Evolutionary conservation across 2,329 filamentous ascomycete genomes (phyloP).

Genomic region (Nemania sp.): DNA sequence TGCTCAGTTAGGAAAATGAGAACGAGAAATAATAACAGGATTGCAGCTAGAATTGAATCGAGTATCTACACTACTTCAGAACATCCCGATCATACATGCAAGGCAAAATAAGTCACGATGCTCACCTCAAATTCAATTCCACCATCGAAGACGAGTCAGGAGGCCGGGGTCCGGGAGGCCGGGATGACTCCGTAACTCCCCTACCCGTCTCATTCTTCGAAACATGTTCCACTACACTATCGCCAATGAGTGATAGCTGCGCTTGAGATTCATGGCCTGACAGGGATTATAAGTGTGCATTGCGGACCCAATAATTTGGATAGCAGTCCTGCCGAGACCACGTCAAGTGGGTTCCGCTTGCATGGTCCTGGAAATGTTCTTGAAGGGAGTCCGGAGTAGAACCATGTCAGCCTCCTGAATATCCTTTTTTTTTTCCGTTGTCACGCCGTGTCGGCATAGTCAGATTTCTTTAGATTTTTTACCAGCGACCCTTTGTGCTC

Average conservation of each 20-base stretch:
- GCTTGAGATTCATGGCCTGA: constrained; percentile 15
- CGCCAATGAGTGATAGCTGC: constrained; percentile 11
- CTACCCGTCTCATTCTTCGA: background rate
- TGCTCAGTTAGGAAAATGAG: too few species aligned
- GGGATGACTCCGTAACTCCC: background rate
- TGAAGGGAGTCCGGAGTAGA: background rate
- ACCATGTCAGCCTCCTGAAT: constrained; percentile 23
- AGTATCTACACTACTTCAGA: too few species aligned
- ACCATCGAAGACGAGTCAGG: background rate
- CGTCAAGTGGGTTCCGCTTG: constrained; percentile 14
- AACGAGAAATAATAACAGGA: too few species aligned
- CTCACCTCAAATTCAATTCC: background rate
- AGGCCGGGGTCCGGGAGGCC: background rate
- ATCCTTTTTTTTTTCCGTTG: constrained; percentile 1
- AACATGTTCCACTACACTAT: constrained; percentile 9
- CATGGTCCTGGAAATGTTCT: constrained; percentile 5
- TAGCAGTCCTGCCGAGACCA: constrained; percentile 6
- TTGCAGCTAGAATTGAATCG: too few species aligned
- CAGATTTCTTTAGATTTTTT: background rate
- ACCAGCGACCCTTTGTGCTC: background rate
- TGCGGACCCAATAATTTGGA: background rate
- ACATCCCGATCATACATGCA: background rate
- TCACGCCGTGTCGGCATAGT: background rate
- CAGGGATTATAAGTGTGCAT: constrained; percentile 6
- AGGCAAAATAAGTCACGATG: background rate